A percentile compares a stretch with the other conserved stretches of the same genome.
These are phyloP conservation scores for Nakazawaea laoshanensis DNA, from an alignment of 805 yeast species.

Conservation along the genomic window DNA sequence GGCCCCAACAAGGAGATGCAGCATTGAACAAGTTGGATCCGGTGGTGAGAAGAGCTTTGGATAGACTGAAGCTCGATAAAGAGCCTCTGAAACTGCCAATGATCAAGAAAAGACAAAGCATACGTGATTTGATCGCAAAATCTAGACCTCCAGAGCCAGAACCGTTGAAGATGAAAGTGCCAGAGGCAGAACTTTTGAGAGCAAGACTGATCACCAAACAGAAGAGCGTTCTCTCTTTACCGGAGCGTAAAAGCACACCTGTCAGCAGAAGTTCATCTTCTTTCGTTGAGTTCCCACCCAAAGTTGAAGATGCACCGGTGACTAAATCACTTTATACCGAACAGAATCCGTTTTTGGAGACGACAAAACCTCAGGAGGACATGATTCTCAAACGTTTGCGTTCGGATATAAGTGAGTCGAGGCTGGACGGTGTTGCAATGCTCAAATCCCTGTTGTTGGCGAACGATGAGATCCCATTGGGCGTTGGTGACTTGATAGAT, in stretches of 20 bases:
- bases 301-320: too few species aligned
- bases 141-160: too few species aligned
- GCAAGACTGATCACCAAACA: too few species aligned
- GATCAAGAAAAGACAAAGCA: conserved; percentile 29
- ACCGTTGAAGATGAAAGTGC: too few species aligned
- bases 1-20: conserved; percentile 42
- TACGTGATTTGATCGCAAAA: conserved; percentile 38
- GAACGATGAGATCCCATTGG: conserved; percentile 24
- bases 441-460: conserved; percentile 29
- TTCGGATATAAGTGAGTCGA: conserved; percentile 22
- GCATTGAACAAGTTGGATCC: conserved; percentile 30
- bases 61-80: conserved; percentile 42
- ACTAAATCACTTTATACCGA: too few species aligned
- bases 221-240: too few species aligned
- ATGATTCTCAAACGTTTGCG: conserved; percentile 28
- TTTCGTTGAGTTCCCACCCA: too few species aligned
- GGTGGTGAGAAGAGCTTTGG: conserved; percentile 49
- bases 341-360: too few species aligned
- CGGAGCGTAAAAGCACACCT: too few species aligned
- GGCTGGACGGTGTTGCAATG: conserved; percentile 27
- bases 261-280: too few species aligned
- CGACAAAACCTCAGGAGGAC: too few species aligned
- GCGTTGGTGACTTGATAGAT: conserved; percentile 17
- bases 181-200: too few species aligned
- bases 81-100: conserved; percentile 14